Evolutionary conservation across 2,329 filamentous ascomycete species (phyloP).

Genomic region (Ophiostoma novo-ulmi): DNA sequence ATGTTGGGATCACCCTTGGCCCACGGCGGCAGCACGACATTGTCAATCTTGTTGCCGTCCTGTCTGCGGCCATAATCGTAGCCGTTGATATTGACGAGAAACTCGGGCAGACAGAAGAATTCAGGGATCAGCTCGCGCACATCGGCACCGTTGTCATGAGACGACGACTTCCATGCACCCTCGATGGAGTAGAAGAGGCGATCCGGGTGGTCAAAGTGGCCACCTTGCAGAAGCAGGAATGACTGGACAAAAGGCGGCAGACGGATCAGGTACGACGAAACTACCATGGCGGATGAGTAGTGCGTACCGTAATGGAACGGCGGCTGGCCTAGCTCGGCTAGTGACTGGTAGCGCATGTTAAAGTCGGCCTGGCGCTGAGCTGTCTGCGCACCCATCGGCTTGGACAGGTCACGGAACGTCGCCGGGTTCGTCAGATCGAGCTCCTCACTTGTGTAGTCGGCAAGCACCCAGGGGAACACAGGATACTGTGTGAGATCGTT

Average conservation of each 20-base stretch:
- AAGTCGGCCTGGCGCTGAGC: conserved; percentile 70
- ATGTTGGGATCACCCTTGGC: conserved; percentile 93
- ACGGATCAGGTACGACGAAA: conserved; percentile 91
- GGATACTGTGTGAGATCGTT: conserved; percentile 98
- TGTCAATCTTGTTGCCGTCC: conserved; percentile 70
- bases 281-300: conserved; percentile 98
- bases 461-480: conserved; percentile 94
- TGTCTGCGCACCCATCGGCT: conserved; percentile 93
- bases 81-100: conserved; percentile 85
- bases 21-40: conserved; percentile 89
- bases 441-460: conserved; percentile 92
- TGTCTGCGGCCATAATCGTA: conserved; percentile 92
- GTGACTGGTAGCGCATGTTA: conserved; percentile 74
- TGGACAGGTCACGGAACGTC: conserved; percentile 84
- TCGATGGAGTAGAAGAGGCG: conserved; percentile 90
- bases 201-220: conserved; percentile 92
- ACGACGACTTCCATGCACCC: conserved; percentile 86
- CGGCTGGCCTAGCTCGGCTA: conserved; percentile 86
- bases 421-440: conserved; percentile 78
- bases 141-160: conserved; percentile 84
- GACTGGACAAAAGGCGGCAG: conserved; percentile 95
- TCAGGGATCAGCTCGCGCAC: conserved; percentile 93
- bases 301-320: conserved; percentile 98
- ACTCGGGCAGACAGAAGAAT: conserved; percentile 95
- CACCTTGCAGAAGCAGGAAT: conserved; percentile 90